These are phyloP conservation scores for Heracleum sosnowskyi DNA, from an alignment of 129 eudicot genomes.

Conservation along the genomic window DNA sequence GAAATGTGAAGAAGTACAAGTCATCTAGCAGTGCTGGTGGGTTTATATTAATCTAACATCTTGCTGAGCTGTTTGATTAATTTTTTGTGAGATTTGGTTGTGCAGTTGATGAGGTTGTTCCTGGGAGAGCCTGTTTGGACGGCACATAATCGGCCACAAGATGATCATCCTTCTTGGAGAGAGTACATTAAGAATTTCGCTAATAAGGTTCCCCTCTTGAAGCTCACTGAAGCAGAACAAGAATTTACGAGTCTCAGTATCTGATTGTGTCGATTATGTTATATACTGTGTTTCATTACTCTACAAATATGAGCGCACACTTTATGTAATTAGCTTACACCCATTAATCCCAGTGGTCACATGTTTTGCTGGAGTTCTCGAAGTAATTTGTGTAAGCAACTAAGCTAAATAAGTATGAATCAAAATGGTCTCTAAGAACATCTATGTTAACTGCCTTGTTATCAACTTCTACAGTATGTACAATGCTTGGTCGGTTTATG, in stretches of 20 bases:
- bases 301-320: not conserved
- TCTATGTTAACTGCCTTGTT: too few relatives aligned
- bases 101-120: slow-evolving; percentile 86
- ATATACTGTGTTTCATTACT: too few relatives aligned
- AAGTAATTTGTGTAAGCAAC: not conserved
- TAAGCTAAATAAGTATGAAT: too few relatives aligned
- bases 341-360: not conserved
- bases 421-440: not conserved
- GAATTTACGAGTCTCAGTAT: not conserved
- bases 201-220: slow-evolving; percentile 39
- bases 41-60: not conserved
- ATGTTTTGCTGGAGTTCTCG: not conserved
- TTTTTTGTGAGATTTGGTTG: slow-evolving; percentile 1
- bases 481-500: not conserved
- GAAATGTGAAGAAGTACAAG: too few relatives aligned
- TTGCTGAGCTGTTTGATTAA: not conserved
- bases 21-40: not conserved
- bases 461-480: not conserved
- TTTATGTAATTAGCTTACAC: not conserved
- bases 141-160: slow-evolving; percentile 76
- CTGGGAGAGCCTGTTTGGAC: slow-evolving; percentile 96
- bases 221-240: slow-evolving; percentile 43
- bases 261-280: not conserved
- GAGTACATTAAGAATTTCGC: slow-evolving; percentile 45
- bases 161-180: slow-evolving; percentile 81